phyloP scores from a whole-genome alignment of 2,329 filamentous ascomycete species.

The Cladosporium colombiae region DNA sequence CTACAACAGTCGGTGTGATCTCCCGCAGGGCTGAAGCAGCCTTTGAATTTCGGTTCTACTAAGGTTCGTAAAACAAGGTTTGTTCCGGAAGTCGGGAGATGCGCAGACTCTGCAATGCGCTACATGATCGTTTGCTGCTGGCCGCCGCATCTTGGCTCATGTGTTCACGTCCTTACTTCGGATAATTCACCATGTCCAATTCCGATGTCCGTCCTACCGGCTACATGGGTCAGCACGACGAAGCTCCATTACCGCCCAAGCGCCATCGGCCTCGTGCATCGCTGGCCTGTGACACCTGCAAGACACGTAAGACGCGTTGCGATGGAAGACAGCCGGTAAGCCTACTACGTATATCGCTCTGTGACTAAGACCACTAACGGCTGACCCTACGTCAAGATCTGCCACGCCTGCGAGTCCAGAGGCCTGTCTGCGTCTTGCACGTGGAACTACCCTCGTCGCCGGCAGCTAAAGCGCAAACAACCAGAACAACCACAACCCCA shows the following conservation, averaged over 20 bases:
- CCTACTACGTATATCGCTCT: constrained; percentile 19
- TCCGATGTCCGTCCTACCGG: constrained; percentile 6
- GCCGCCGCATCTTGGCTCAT: constrained; percentile 13
- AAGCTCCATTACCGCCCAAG: constrained; percentile 8
- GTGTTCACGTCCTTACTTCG: constrained; percentile 11
- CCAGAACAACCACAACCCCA: background rate
- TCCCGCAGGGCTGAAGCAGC: background rate
- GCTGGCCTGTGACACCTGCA: constrained; percentile 35
- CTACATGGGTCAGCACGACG: background rate
- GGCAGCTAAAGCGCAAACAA: constrained; percentile 14
- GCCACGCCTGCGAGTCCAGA: constrained; percentile 16
- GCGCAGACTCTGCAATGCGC: constrained; percentile 13
- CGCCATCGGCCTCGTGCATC: constrained; percentile 16
- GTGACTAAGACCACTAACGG: constrained; percentile 17
- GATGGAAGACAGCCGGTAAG: constrained; percentile 29
- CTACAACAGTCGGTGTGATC: background rate
- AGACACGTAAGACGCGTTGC: constrained; percentile 31
- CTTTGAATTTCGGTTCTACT: constrained; percentile 11
- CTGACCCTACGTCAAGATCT: constrained; percentile 17
- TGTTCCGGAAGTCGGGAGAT: constrained; percentile 15
- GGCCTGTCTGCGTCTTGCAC: constrained; percentile 18
- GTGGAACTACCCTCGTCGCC: constrained; percentile 16
- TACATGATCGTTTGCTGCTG: background rate
- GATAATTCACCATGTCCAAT: constrained; percentile 12
- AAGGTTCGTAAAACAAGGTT: constrained; percentile 11